A percentile compares a stretch with the other conserved stretches of the same genome.
Evolutionary conservation across 768 basidiomycete genomes (phyloP).

Genomic region (Coprinopsis strossmayeri): DNA sequence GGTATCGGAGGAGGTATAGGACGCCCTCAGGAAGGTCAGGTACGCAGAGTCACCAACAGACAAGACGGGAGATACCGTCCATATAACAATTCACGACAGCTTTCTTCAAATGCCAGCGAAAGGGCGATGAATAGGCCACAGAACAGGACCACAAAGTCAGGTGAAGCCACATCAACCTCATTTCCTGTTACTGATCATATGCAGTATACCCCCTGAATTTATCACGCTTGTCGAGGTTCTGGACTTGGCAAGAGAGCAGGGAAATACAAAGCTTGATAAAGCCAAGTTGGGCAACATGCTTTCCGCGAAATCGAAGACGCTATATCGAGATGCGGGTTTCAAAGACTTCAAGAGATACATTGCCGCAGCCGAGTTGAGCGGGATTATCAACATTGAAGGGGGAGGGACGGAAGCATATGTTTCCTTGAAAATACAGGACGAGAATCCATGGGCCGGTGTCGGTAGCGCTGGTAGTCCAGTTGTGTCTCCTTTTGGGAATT

Average conservation of each 20-base stretch:
- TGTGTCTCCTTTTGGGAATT: too few relatives aligned
- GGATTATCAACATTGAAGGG: conserved; percentile 9
- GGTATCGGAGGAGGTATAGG: too few relatives aligned
- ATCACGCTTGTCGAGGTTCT: conserved; percentile 4
- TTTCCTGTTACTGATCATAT: neutral
- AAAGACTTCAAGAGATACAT: conserved; percentile 8
- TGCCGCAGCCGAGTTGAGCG: conserved; percentile 6
- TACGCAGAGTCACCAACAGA: too few relatives aligned
- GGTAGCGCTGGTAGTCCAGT: too few relatives aligned
- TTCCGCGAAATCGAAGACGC: neutral
- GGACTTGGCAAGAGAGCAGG: neutral
- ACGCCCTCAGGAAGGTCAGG: too few relatives aligned
- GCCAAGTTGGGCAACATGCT: conserved; percentile 4
- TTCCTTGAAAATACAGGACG: neutral
- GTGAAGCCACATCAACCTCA: neutral
- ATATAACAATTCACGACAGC: too few relatives aligned
- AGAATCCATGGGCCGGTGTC: neutral
- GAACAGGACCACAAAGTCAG: too few relatives aligned
- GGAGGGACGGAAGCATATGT: conserved; percentile 1
- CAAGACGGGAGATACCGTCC: too few relatives aligned
- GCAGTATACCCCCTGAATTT: neutral
- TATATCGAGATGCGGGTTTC: conserved; percentile 9
- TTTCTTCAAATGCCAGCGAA: too few relatives aligned
- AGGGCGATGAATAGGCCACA: too few relatives aligned
- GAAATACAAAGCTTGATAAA: conserved; percentile 1